Conservation (phyloP, 1,139 yeast genomes). For the Candida freyschussii region DNA sequence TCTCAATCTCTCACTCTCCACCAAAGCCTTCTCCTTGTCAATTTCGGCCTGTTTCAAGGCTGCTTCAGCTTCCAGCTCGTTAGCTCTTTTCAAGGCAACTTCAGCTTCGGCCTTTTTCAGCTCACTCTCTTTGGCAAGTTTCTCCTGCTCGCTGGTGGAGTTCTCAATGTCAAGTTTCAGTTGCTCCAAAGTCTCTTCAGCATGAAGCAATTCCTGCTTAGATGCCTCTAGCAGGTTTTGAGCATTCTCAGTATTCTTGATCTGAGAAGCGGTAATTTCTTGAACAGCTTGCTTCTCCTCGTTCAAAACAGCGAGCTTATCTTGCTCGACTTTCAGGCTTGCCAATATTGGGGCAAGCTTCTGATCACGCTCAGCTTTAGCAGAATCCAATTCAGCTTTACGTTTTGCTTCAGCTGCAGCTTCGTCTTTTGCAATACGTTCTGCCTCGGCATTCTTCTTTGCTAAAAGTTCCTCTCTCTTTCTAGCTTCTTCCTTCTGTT, state of each 20-base stretch:
- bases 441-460: slow-evolving; percentile 19
- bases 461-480: slow-evolving; percentile 22
- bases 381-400: slow-evolving; percentile 23
- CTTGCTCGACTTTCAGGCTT: slow-evolving; percentile 19
- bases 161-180: slow-evolving; percentile 26
- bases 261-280: slow-evolving; percentile 22
- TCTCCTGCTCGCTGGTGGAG: slow-evolving; percentile 26
- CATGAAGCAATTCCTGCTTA: slow-evolving; percentile 19
- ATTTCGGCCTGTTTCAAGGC: slow-evolving; percentile 22
- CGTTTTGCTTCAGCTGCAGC: slow-evolving; percentile 24
- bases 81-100: slow-evolving; percentile 19
- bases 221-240: slow-evolving; percentile 21
- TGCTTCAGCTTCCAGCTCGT: slow-evolving; percentile 24
- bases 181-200: slow-evolving; percentile 23
- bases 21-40: slow-evolving; percentile 25
- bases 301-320: slow-evolving; percentile 21
- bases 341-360: slow-evolving; percentile 25
- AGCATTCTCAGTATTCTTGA: slow-evolving; percentile 22
- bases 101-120: slow-evolving; percentile 25
- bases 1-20: slow-evolving; percentile 27
- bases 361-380: slow-evolving; percentile 22
- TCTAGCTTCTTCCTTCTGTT: slow-evolving; percentile 24
- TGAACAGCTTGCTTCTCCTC: slow-evolving; percentile 25
- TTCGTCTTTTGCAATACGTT: slow-evolving; percentile 26
- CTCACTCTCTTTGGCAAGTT: slow-evolving; percentile 27